phyloP scores from a whole-genome alignment of 768 basidiomycete species.

The Chalciporus pseudorubinellus region DNA sequence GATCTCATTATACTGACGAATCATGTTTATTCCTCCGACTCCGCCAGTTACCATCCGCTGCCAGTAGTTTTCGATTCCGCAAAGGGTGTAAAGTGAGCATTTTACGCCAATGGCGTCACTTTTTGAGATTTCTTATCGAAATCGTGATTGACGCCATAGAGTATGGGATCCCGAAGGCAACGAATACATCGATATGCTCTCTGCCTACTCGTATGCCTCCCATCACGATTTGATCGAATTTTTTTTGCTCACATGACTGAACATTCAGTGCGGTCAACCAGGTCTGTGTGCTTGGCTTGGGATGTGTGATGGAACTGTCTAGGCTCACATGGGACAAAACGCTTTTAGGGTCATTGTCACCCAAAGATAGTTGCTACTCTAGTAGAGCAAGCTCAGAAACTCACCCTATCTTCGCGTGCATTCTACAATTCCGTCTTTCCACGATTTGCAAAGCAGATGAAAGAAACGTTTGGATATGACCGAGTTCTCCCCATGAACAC shows the following conservation, averaged over 20 bases:
- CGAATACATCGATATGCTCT: conserved; percentile 97
- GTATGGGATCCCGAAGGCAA: conserved; percentile 96
- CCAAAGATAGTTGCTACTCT: conserved; percentile 82
- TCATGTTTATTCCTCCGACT: conserved; percentile 42
- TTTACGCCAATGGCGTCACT: conserved; percentile 33
- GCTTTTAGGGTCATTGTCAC: conserved; percentile 83
- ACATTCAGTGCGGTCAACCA: conserved; percentile 78
- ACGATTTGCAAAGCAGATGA: conserved; percentile 82
- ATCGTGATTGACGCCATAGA: conserved; percentile 29
- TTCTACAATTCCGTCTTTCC: conserved; percentile 95
- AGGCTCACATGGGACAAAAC: conserved; percentile 13
- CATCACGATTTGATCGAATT: background rate
- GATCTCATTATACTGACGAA: conserved; percentile 28
- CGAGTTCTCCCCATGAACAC: conserved; percentile 99
- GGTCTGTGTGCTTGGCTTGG: conserved; percentile 40
- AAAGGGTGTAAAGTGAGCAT: conserved; percentile 80
- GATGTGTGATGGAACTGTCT: conserved; percentile 3
- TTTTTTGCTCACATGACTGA: conserved; percentile 6
- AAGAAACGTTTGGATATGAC: conserved; percentile 84
- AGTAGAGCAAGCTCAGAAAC: conserved; percentile 77
- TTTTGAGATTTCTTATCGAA: background rate
- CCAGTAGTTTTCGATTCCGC: conserved; percentile 93
- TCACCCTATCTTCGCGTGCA: conserved; percentile 92
- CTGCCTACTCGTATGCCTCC: conserved; percentile 85
- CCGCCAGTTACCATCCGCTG: conserved; percentile 87